Evolutionary conservation across 257 asterid species (phyloP).

Genomic region (Salvia hispanica): DNA sequence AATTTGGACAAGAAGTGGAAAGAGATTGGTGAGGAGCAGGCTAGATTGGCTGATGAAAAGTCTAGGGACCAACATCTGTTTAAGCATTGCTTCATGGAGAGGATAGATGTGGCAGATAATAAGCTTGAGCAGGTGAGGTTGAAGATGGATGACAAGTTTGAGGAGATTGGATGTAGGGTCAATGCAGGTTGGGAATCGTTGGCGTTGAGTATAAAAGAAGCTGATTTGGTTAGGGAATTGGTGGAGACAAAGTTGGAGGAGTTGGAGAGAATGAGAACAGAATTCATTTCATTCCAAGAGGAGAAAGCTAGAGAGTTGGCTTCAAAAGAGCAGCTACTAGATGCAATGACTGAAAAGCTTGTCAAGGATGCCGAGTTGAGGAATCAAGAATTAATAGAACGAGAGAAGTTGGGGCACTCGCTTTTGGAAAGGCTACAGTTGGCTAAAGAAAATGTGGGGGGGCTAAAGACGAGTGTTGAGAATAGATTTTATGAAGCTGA

Average conservation of each 20-base stretch:
- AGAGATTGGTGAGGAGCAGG: slow-evolving; percentile 6
- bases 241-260: slow-evolving; percentile 36
- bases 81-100: slow-evolving; percentile 21
- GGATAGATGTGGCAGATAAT: slow-evolving; percentile 31
- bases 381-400: slow-evolving; percentile 26
- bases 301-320: slow-evolving; percentile 29
- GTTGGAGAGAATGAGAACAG: slow-evolving; percentile 31
- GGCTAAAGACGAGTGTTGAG: slow-evolving; percentile 3
- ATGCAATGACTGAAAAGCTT: slow-evolving; percentile 24
- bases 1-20: slow-evolving; percentile 20
- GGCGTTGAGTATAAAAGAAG: slow-evolving; percentile 12
- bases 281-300: slow-evolving; percentile 30
- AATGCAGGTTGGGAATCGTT: slow-evolving; percentile 23
- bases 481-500: slow-evolving; percentile 22
- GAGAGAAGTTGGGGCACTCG: slow-evolving; percentile 25
- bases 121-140: slow-evolving; percentile 32
- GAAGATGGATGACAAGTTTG: slow-evolving; percentile 26
- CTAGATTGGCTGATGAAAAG: slow-evolving; percentile 20
- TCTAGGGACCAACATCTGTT: background rate
- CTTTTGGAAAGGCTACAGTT: slow-evolving; percentile 34
- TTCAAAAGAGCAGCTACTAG: slow-evolving; percentile 31
- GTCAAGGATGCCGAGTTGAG: slow-evolving; percentile 19
- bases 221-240: slow-evolving; percentile 32
- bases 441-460: slow-evolving; percentile 22
- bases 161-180: slow-evolving; percentile 29